These are phyloP conservation scores for Hanseniaspora uvarum DNA, from an alignment of 1,139 yeast genomes.

Conservation along the genomic window DNA sequence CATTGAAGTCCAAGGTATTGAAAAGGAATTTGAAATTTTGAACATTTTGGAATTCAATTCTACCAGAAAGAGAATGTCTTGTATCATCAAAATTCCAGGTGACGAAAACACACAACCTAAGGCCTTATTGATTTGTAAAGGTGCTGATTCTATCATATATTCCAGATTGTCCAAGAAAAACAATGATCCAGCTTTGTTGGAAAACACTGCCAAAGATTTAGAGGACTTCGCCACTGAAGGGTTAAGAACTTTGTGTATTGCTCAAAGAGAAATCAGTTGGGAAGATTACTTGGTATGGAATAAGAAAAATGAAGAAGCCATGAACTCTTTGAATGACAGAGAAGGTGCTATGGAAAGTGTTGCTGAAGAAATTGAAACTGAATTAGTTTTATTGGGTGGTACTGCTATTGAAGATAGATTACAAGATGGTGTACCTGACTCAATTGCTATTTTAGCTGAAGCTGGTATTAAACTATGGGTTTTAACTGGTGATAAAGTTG, in stretches of 20 bases:
- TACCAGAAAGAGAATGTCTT: constrained; percentile 92
- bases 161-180: constrained; percentile 46
- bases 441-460: constrained; percentile 69
- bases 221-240: constrained; percentile 97
- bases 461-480: constrained; percentile 98
- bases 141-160: constrained; percentile 89
- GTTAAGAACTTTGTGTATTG: constrained; percentile 84
- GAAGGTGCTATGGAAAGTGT: constrained; percentile 69
- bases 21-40: constrained; percentile 60
- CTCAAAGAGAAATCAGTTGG: constrained; percentile 63
- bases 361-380: constrained; percentile 71
- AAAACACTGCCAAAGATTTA: constrained; percentile 68
- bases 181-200: constrained; percentile 37
- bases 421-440: constrained; percentile 92
- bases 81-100: constrained; percentile 57
- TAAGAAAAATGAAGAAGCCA: constrained; percentile 58
- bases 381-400: constrained; percentile 71
- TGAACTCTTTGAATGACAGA: constrained; percentile 63
- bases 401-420: constrained; percentile 95
- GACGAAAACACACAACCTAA: constrained; percentile 31
- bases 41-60: constrained; percentile 80
- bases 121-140: constrained; percentile 66
- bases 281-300: constrained; percentile 59
- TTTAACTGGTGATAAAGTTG: constrained; percentile 92
- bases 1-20: constrained; percentile 64